phyloP scores from a whole-genome alignment of 106 monocot genomes.

The Phalaenopsis aphrodite region DNA sequence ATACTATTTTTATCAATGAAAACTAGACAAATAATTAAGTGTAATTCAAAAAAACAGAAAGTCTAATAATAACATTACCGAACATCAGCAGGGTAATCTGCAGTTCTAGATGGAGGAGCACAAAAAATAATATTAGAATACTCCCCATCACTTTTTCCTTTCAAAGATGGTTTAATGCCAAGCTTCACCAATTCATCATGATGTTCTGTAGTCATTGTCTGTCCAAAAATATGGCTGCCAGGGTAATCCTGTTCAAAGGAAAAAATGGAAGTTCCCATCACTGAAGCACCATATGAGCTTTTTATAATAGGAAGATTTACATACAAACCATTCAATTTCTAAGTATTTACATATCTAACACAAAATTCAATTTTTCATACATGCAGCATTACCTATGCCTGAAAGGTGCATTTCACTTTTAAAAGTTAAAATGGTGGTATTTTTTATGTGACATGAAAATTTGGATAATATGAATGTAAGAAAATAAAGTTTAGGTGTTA shows the following conservation, averaged over 20 bases:
- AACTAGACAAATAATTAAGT: neutral
- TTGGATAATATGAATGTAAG: no score
- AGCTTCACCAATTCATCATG: constrained; percentile 62
- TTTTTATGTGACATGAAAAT: no score
- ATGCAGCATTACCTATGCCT: no score
- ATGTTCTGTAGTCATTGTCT: constrained; percentile 76
- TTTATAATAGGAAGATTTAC: no score
- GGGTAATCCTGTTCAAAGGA: constrained; percentile 41
- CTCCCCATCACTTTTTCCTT: constrained; percentile 21
- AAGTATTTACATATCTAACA: no score
- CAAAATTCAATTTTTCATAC: no score
- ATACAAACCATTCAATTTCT: no score
- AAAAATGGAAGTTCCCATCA: neutral
- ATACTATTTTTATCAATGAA: neutral
- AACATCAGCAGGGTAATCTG: constrained; percentile 64
- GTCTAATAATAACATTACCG: constrained; percentile 23
- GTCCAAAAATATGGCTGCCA: constrained; percentile 58
- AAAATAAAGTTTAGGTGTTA: no score
- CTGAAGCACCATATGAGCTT: neutral
- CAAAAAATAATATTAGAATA: constrained; percentile 79
- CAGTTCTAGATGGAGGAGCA: constrained; percentile 64
- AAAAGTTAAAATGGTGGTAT: no score
- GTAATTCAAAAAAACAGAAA: neutral
- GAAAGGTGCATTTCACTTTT: no score
- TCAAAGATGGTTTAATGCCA: constrained; percentile 62